phyloP scores from a whole-genome alignment of 371 early-diverging fungal species.

The Zancudomyces culisetae region DNA sequence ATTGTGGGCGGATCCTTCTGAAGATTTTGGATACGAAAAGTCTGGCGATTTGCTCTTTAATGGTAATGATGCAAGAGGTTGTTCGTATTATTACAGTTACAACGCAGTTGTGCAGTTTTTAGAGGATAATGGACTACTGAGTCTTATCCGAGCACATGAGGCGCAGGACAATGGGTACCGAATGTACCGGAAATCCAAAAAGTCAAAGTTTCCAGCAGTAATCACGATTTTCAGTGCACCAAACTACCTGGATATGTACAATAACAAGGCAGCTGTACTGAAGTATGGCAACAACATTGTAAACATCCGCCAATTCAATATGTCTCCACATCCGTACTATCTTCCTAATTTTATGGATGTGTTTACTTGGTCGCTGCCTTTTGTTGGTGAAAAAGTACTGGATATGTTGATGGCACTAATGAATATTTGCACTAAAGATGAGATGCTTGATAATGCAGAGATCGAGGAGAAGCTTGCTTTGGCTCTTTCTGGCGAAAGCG shows the following conservation, averaged over 20 bases:
- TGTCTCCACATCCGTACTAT: conserved; percentile 89
- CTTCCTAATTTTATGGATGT: conserved; percentile 87
- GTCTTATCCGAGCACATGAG: conserved; percentile 94
- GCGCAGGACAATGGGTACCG: conserved; percentile 92
- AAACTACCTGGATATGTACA: conserved; percentile 92
- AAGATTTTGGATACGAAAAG: conserved; percentile 84
- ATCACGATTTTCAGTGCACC: conserved; percentile 97
- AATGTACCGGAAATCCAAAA: conserved; percentile 82
- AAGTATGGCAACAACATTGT: conserved; percentile 93
- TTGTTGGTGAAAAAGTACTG: conserved; percentile 94
- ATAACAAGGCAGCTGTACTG: conserved; percentile 92
- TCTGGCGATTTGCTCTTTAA: conserved; percentile 49
- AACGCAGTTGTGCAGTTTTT: conserved; percentile 81
- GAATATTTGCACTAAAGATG: conserved; percentile 36
- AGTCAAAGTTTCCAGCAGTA: conserved; percentile 85
- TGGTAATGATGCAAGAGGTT: conserved; percentile 83
- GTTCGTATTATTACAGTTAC: conserved; percentile 78
- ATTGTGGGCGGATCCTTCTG: conserved; percentile 95
- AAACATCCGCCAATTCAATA: conserved; percentile 84
- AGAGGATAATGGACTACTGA: conserved; percentile 76
- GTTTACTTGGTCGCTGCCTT: conserved; percentile 86
- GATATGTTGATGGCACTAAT: conserved; percentile 88
- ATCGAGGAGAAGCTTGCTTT: neutral
- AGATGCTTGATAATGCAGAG: conserved; percentile 11
- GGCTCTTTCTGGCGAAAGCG: neutral